Conservation (phyloP, 2,329 filamentous ascomycete genomes). For the Arthroderma sp. region DNA sequence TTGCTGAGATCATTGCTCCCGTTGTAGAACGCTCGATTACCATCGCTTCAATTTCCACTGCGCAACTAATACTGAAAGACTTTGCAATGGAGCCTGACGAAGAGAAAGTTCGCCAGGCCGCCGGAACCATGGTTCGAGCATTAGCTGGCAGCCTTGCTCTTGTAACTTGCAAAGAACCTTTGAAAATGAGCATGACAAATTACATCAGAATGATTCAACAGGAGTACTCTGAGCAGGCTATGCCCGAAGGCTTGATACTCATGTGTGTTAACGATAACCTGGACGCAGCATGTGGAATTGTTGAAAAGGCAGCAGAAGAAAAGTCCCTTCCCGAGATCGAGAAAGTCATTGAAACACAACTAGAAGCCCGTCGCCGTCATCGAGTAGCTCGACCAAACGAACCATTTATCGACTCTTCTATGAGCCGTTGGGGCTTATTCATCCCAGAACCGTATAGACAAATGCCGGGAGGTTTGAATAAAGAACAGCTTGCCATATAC, state of each 20-base stretch:
- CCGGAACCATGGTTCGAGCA: constrained; percentile 87
- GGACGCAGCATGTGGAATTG: constrained; percentile 81
- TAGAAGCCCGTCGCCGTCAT: constrained; percentile 66
- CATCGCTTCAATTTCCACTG: constrained; percentile 91
- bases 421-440: constrained; percentile 84
- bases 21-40: constrained; percentile 96
- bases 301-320: constrained; percentile 90
- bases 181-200: constrained; percentile 93
- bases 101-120: constrained; percentile 69
- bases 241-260: constrained; percentile 87
- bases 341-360: constrained; percentile 70
- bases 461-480: constrained; percentile 67
- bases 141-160: constrained; percentile 86
- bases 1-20: constrained; percentile 92
- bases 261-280: constrained; percentile 99
- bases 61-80: constrained; percentile 90
- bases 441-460: constrained; percentile 91
- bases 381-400: constrained; percentile 64
- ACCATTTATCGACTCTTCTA: constrained; percentile 65
- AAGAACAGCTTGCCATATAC: constrained; percentile 89
- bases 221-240: constrained; percentile 51
- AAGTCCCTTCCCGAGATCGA: constrained; percentile 90
- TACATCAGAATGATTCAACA: constrained; percentile 79
- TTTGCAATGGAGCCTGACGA: constrained; percentile 89
- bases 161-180: constrained; percentile 95